Conservation (phyloP, 163 green algal species). For the Picocystis sp. region DNA sequence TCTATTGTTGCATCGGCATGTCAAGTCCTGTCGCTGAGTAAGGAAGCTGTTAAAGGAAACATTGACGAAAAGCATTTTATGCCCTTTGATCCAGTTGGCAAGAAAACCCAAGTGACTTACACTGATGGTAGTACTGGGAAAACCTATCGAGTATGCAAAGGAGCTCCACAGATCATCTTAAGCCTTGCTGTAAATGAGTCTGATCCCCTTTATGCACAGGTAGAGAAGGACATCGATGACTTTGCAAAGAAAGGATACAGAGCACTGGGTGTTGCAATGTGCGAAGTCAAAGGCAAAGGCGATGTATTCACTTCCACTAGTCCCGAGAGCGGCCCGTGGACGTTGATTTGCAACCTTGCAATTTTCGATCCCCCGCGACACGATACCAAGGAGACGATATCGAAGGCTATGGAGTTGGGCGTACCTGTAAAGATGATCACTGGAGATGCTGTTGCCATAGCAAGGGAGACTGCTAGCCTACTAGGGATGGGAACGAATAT, state of each 20-base stretch:
- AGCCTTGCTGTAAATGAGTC: slow-evolving; percentile 36
- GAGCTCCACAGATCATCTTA: slow-evolving; percentile 45
- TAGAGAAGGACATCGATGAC: slow-evolving; percentile 62
- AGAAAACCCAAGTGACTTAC: slow-evolving; percentile 49
- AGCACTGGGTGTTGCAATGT: slow-evolving; percentile 50
- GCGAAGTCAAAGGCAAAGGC: slow-evolving; percentile 39
- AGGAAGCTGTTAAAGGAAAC: slow-evolving; percentile 19
- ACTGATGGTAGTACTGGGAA: slow-evolving; percentile 28
- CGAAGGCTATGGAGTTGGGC: slow-evolving; percentile 31
- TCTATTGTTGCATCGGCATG: not conserved
- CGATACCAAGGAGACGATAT: slow-evolving; percentile 47
- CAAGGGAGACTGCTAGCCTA: slow-evolving; percentile 27
- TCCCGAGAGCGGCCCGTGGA: slow-evolving; percentile 24
- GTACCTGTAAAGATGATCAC: slow-evolving; percentile 74
- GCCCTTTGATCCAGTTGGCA: slow-evolving; percentile 78
- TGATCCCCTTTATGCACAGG: slow-evolving; percentile 36
- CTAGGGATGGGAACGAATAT: slow-evolving; percentile 40
- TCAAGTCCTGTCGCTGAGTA: not conserved
- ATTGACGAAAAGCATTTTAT: slow-evolving; percentile 49
- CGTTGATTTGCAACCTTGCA: slow-evolving; percentile 48
- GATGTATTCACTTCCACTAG: slow-evolving; percentile 7
- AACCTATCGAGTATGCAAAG: slow-evolving; percentile 60
- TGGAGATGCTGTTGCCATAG: slow-evolving; percentile 36
- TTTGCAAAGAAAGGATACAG: slow-evolving; percentile 65
- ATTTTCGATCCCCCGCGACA: slow-evolving; percentile 68